These are phyloP conservation scores for Obelidium mucronatum DNA, from an alignment of 192 early-diverging fungal species.

Conservation along the genomic window DNA sequence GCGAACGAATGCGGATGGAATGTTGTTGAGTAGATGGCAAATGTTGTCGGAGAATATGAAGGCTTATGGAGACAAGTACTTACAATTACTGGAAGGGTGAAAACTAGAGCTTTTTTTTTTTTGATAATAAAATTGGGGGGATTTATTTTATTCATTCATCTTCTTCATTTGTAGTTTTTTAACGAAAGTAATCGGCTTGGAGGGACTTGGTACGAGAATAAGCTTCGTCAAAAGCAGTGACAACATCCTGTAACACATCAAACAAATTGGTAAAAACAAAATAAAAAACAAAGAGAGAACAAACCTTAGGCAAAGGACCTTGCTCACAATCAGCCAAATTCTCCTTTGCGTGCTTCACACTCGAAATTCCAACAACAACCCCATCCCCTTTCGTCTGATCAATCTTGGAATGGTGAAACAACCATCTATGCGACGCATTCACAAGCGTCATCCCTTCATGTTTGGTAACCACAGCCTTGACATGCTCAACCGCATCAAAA, in stretches of 20 bases:
- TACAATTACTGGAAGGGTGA: slow-evolving; percentile 55
- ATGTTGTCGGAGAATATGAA: slow-evolving; percentile 61
- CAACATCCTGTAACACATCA: slow-evolving; percentile 28
- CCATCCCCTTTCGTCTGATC: slow-evolving; percentile 50
- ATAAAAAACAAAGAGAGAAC: not conserved
- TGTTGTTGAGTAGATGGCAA: slow-evolving; percentile 56
- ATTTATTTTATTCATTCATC: too few species aligned
- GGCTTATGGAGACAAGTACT: slow-evolving; percentile 59
- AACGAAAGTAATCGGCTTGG: slow-evolving; percentile 26
- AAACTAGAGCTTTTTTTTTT: not conserved
- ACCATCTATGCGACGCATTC: slow-evolving; percentile 55
- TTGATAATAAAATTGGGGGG: too few species aligned
- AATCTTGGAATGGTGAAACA: slow-evolving; percentile 54
- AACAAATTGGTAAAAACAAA: not conserved
- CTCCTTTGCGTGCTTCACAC: slow-evolving; percentile 49
- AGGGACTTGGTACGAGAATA: slow-evolving; percentile 53
- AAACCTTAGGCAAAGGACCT: slow-evolving; percentile 55
- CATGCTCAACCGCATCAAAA: slow-evolving; percentile 59
- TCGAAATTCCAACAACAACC: slow-evolving; percentile 57
- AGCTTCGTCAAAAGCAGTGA: slow-evolving; percentile 61
- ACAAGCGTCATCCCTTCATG: slow-evolving; percentile 44
- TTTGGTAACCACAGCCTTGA: slow-evolving; percentile 43
- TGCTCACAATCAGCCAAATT: slow-evolving; percentile 61
- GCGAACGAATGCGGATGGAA: slow-evolving; percentile 38
- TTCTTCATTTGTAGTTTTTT: too few species aligned